A percentile compares a stretch with the other conserved stretches of the same genome.
Evolutionary conservation across 495 filamentous ascomycete species (phyloP).

Genomic region (Tuber calosporum): DNA sequence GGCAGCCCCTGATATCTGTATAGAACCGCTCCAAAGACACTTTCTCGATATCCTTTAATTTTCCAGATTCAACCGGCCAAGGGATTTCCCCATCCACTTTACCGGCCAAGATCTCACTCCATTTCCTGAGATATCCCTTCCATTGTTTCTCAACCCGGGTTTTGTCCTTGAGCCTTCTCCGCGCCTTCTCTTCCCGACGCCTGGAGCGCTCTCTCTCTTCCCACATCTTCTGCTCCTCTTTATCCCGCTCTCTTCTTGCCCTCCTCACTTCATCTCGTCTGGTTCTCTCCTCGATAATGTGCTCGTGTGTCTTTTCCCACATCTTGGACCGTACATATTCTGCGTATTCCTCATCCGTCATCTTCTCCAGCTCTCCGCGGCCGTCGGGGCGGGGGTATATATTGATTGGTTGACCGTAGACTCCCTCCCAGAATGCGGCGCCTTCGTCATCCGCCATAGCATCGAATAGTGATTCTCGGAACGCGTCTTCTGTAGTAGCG

Average conservation of each 20-base stretch:
- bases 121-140: slow-evolving; percentile 57
- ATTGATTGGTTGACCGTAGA: slow-evolving; percentile 90
- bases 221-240: slow-evolving; percentile 44
- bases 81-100: slow-evolving; percentile 49
- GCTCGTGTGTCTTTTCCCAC: slow-evolving; percentile 79
- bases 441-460: slow-evolving; percentile 98
- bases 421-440: slow-evolving; percentile 84
- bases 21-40: slow-evolving; percentile 61
- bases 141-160: slow-evolving; percentile 53
- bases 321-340: slow-evolving; percentile 74
- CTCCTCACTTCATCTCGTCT: slow-evolving; percentile 49
- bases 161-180: slow-evolving; percentile 48
- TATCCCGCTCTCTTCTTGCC: slow-evolving; percentile 44
- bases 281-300: slow-evolving; percentile 59
- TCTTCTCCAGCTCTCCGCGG: slow-evolving; percentile 63
- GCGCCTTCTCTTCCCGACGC: slow-evolving; percentile 46
- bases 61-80: slow-evolving; percentile 71
- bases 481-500: slow-evolving; percentile 60
- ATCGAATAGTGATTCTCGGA: slow-evolving; percentile 94
- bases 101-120: slow-evolving; percentile 52
- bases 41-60: slow-evolving; percentile 53
- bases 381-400: slow-evolving; percentile 50
- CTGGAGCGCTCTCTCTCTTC: slow-evolving; percentile 43
- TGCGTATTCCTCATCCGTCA: slow-evolving; percentile 88
- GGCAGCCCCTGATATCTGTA: slow-evolving; percentile 44